Evolutionary conservation across 345 rosid species (phyloP), one percentile per base, ranked within the genome.

Genomic region (Populus pruinosa): DNA sequence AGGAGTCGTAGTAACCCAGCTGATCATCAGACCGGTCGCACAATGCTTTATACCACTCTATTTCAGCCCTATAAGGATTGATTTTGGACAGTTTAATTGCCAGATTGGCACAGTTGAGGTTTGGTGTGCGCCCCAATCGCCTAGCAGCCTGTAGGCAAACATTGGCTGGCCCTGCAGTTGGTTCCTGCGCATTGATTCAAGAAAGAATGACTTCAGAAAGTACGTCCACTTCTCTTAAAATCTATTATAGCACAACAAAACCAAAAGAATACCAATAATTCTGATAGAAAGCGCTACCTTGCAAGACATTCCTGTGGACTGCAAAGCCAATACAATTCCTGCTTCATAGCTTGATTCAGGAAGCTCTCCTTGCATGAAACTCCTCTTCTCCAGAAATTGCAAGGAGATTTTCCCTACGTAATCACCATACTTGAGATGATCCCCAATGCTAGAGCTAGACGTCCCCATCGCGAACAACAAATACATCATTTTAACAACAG

Each of bases 1-100:
- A 96, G 13, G 89, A 86, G 73, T 96, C 98, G 16, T 93, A 93
- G 83, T 92, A 92, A 10, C 97, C 90, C 36, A 89, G 78, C 47
- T 87, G 80, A 68, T 87, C 87, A 61, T 79, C 82, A 0, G 88
- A 85, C 33, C 72, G 85, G 21, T 92, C 94, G 20, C 91, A 89
- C 10, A 77, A 65, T 6, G 75, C 84, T 78, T 89, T 87, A 44
- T 89, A 90, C 94, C 91, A 92, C 62, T 92, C 86, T 53, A 92
- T 88, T 67, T 89, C 86, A 4, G 85, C 89, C 77, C 94, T 81
- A 25, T 79, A 85, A 43, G 88, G 87, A 4, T 77, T 78, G 72
- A 89, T 81, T 71, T 69, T 70, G 9, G 88, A 83, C 74, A 92
- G 76, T 6, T 83, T 87, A 35, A 83, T 79, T 2, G 97, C 88